Evolutionary conservation across 148 eudicot genomes (phyloP).

Genomic region (Polygonum aviculare): DNA sequence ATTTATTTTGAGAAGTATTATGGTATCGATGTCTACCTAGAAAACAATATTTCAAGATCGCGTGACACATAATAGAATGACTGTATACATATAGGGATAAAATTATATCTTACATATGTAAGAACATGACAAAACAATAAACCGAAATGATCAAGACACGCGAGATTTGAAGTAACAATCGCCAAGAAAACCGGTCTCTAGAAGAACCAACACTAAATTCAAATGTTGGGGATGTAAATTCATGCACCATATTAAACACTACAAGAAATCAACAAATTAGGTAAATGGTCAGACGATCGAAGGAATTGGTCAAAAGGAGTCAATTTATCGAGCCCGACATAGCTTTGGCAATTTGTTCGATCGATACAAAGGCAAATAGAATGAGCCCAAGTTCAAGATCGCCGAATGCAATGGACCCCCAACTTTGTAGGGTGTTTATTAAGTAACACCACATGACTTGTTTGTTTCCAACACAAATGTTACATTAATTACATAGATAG

Average conservation of each 20-base stretch:
- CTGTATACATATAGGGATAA: no score
- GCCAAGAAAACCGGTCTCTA: no score
- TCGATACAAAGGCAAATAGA: not conserved
- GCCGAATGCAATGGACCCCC: not conserved
- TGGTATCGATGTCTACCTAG: no score
- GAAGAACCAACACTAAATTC: not conserved
- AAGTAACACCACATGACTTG: not conserved
- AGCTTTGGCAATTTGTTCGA: not conserved
- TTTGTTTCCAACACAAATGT: not conserved
- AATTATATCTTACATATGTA: no score
- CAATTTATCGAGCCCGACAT: not conserved
- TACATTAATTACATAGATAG: not conserved
- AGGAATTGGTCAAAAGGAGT: not conserved
- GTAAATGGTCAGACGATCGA: not conserved
- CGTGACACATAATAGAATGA: no score
- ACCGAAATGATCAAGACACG: no score
- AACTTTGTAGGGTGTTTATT: not conserved
- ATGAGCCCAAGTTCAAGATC: not conserved
- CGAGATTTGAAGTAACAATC: no score
- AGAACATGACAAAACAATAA: no score
- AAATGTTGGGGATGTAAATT: not conserved
- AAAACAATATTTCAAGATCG: no score
- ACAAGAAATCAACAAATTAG: not conserved
- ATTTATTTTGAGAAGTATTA: no score
- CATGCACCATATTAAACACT: not conserved